Conservation (phyloP, 1,139 yeast species). For the Pichia sp. region DNA sequence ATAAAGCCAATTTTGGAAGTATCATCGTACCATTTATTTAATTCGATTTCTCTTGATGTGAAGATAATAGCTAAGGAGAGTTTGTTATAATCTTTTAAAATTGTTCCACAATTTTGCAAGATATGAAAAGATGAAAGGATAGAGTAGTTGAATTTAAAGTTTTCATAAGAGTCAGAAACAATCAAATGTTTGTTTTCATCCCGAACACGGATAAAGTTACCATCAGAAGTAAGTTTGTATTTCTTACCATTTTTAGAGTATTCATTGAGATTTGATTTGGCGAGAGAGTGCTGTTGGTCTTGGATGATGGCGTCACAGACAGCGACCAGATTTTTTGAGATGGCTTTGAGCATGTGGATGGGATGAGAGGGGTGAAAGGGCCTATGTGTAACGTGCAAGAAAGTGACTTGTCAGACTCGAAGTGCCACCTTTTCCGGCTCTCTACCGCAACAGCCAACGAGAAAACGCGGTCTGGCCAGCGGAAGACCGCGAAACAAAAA, state of each 20-base stretch:
- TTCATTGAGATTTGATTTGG: conserved; percentile 24
- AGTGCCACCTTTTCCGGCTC: too few relatives aligned
- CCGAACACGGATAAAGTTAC: conserved; percentile 44
- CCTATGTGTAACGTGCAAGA: too few relatives aligned
- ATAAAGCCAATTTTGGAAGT: conserved; percentile 40
- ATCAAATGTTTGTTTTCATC: conserved; percentile 48
- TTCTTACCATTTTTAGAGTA: conserved; percentile 47
- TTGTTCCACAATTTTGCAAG: conserved; percentile 33
- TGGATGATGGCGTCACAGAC: conserved; percentile 27
- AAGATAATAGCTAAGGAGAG: conserved; percentile 47
- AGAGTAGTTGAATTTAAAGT: conserved; percentile 34
- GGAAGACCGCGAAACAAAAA: too few relatives aligned
- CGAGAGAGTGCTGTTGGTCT: conserved; percentile 23
- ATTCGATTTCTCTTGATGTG: conserved; percentile 45
- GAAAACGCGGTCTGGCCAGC: too few relatives aligned
- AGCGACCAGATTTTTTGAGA: conserved; percentile 24
- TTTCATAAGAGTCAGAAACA: conserved; percentile 35
- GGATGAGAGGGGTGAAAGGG: background rate
- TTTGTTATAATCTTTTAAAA: conserved; percentile 36
- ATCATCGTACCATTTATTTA: conserved; percentile 47
- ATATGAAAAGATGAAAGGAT: conserved; percentile 42
- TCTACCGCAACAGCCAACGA: too few relatives aligned
- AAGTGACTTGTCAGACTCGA: too few relatives aligned
- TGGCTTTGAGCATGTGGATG: conserved; percentile 19
- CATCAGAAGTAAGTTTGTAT: conserved; percentile 42